phyloP scores from a whole-genome alignment of 495 filamentous ascomycete species.

The Aspergillus kassunensis region DNA sequence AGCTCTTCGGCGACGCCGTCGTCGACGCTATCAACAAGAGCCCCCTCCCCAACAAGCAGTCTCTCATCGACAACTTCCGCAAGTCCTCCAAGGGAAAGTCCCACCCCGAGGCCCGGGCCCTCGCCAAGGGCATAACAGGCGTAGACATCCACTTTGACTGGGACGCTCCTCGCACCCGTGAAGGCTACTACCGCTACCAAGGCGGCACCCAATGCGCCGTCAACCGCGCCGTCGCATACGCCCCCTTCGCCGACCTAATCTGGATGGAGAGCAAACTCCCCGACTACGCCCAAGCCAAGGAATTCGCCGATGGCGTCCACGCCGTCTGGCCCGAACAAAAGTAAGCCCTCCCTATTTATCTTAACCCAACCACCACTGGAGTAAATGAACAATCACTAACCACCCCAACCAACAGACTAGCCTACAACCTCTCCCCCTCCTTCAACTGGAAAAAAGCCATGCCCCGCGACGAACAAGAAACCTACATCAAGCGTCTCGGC shows the following conservation, averaged over 20 bases:
- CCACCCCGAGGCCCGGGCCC: constrained; percentile 75
- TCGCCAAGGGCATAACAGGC: constrained; percentile 80
- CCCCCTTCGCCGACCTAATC: constrained; percentile 90
- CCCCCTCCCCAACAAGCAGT: constrained; percentile 61
- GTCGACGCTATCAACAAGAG: constrained; percentile 71
- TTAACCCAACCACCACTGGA: too few relatives aligned
- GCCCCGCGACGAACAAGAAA: constrained; percentile 88
- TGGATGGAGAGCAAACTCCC: constrained; percentile 99
- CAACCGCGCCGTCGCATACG: constrained; percentile 88
- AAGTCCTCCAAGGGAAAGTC: constrained; percentile 71
- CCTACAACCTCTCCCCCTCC: constrained; percentile 95
- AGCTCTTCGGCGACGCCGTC: constrained; percentile 88
- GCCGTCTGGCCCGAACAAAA: constrained; percentile 95
- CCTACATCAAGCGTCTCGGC: constrained; percentile 88
- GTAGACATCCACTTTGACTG: constrained; percentile 87
- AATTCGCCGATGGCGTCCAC: constrained; percentile 93
- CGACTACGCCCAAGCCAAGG: constrained; percentile 85
- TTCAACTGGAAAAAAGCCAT: constrained; percentile 99
- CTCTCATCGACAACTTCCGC: constrained; percentile 61
- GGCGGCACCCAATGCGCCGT: constrained; percentile 90
- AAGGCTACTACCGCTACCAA: constrained; percentile 89
- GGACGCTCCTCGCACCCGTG: constrained; percentile 84
- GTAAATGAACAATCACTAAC: constrained; percentile 8
- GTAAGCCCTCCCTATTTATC: constrained; percentile 43
- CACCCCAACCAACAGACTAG: constrained; percentile 52